These are phyloP conservation scores for Zygosaccharomyces sapae DNA, from an alignment of 1,139 yeast genomes.

Conservation along the genomic window DNA sequence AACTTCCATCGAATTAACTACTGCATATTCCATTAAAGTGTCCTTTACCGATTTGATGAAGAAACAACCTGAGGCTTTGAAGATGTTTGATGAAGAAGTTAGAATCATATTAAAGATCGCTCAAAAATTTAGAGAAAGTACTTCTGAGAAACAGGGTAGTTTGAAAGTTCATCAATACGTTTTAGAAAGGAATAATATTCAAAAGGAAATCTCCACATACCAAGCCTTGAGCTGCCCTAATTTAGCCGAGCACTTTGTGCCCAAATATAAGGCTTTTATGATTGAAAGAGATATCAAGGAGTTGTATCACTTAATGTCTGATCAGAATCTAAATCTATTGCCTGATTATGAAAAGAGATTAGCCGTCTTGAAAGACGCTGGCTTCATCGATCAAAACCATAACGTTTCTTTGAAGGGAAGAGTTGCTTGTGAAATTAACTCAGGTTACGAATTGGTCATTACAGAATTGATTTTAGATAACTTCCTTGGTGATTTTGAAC, in stretches of 20 bases:
- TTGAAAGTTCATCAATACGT: constrained; percentile 51
- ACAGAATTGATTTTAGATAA: constrained; percentile 89
- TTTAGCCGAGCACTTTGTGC: constrained; percentile 48
- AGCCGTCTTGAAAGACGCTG: constrained; percentile 65
- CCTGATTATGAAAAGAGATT: constrained; percentile 94
- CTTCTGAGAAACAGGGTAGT: constrained; percentile 45
- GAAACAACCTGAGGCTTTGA: constrained; percentile 43
- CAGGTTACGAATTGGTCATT: constrained; percentile 84
- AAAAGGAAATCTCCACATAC: constrained; percentile 38
- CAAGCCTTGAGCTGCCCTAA: constrained; percentile 38
- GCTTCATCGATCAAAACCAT: constrained; percentile 69
- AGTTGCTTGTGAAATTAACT: constrained; percentile 80
- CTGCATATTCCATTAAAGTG: constrained; percentile 44
- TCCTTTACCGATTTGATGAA: constrained; percentile 44
- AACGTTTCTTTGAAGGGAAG: constrained; percentile 83
- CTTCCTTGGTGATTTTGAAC: constrained; percentile 87
- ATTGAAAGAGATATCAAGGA: constrained; percentile 51
- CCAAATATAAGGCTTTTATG: constrained; percentile 45
- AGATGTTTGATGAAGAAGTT: constrained; percentile 44
- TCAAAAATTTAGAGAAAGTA: constrained; percentile 45
- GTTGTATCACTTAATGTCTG: constrained; percentile 64
- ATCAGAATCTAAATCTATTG: constrained; percentile 79
- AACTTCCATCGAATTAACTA: constrained; percentile 48
- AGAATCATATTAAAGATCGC: constrained; percentile 42
- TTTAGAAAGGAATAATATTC: constrained; percentile 43